These are phyloP conservation scores for Drosera capensis DNA, from an alignment of 148 eudicot species.

Conservation along the genomic window DNA sequence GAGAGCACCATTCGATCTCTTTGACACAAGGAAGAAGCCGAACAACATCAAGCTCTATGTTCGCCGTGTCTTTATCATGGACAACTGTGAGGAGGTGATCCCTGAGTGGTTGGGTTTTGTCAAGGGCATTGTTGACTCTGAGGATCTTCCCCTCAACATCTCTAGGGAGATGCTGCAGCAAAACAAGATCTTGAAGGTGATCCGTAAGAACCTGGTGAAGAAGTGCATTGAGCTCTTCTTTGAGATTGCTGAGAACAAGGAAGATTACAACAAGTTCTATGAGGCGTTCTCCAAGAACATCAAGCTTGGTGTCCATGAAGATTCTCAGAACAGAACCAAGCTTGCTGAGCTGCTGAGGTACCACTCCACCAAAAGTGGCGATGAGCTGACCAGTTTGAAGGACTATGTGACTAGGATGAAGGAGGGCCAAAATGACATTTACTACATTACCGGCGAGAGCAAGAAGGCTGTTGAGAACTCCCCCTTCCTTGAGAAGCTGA, in stretches of 20 bases:
- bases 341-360: constrained; percentile 64
- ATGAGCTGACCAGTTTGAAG: constrained; percentile 74
- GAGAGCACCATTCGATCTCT: constrained; percentile 79
- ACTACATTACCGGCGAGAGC: constrained; percentile 80
- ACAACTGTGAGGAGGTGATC: constrained; percentile 78
- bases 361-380: constrained; percentile 88
- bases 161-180: constrained; percentile 71
- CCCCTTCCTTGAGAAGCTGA: constrained; percentile 75
- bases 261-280: constrained; percentile 65
- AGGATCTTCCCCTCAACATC: constrained; percentile 75
- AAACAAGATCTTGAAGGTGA: constrained; percentile 79
- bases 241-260: constrained; percentile 90
- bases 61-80: constrained; percentile 81
- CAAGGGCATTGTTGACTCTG: constrained; percentile 82
- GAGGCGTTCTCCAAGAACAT: constrained; percentile 78
- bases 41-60: constrained; percentile 84
- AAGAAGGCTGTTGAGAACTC: constrained; percentile 89
- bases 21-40: constrained; percentile 74
- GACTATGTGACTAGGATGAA: constrained; percentile 83
- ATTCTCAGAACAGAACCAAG: constrained; percentile 57
- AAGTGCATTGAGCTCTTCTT: constrained; percentile 78
- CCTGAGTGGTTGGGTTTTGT: constrained; percentile 76
- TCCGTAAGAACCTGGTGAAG: constrained; percentile 72
- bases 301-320: constrained; percentile 79
- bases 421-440: constrained; percentile 70